Percentiles rank a stretch among this genome's conserved stretches.
Conservation (phyloP, 495 filamentous ascomycete species). For the Chaetomidium leptoderma region DNA sequence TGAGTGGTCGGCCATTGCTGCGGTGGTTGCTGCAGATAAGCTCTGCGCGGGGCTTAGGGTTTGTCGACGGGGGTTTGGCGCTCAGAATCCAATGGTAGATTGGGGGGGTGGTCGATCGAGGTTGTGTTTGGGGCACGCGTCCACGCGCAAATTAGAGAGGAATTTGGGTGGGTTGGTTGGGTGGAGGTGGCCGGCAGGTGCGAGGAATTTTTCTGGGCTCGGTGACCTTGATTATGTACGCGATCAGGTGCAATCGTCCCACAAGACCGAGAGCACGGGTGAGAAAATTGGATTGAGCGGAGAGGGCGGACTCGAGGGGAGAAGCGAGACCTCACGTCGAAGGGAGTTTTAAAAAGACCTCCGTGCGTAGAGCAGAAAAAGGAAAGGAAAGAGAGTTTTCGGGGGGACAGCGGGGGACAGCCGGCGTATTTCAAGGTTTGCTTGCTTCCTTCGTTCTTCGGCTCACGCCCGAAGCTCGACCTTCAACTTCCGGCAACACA, state of each 20-base stretch:
- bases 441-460: constrained; percentile 6
- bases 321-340: constrained; percentile 38
- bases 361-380: constrained; percentile 34
- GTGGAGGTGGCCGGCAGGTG: not conserved
- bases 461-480: constrained; percentile 30
- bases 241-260: not conserved
- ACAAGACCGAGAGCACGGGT: constrained; percentile 12
- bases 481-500: constrained; percentile 16
- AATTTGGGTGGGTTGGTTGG: constrained; percentile 5
- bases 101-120: not conserved
- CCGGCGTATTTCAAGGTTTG: constrained; percentile 34
- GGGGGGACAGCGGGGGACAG: constrained; percentile 23
- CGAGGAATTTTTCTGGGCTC: constrained; percentile 24
- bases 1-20: constrained; percentile 47
- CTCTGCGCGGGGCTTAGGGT: constrained; percentile 30
- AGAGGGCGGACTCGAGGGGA: constrained; percentile 28
- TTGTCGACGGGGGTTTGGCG: constrained; percentile 15
- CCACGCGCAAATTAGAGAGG: constrained; percentile 4
- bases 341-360: constrained; percentile 38
- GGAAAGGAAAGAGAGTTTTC: constrained; percentile 21
- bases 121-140: constrained; percentile 6
- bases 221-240: constrained; percentile 32
- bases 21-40: constrained; percentile 32
- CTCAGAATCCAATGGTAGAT: constrained; percentile 14
- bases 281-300: constrained; percentile 20